phyloP scores from a whole-genome alignment of 2,329 filamentous ascomycete genomes.

The Scedosporium minutisporum region DNA sequence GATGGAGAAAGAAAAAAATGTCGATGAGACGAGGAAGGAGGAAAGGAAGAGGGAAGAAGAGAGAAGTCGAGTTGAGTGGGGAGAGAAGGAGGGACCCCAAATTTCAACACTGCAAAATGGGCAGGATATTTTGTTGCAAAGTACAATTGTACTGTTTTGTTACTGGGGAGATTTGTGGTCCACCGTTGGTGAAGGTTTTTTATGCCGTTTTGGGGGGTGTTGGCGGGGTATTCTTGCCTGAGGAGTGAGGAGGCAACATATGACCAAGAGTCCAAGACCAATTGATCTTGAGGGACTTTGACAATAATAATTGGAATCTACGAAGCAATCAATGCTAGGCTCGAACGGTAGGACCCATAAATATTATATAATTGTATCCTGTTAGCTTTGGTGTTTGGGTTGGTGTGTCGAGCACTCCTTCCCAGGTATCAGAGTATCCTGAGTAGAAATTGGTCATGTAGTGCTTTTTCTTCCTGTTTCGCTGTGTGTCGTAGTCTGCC shows the following conservation, averaged over 20 bases:
- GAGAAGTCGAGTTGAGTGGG: background rate
- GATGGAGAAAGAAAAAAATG: conserved; percentile 10
- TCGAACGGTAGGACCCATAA: too few relatives aligned
- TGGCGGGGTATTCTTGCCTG: background rate
- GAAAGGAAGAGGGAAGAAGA: background rate
- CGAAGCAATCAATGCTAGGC: too few relatives aligned
- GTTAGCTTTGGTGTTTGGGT: too few relatives aligned
- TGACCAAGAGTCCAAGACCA: background rate
- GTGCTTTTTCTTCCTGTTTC: too few relatives aligned
- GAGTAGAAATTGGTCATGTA: too few relatives aligned
- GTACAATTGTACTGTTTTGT: background rate
- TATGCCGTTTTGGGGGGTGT: background rate
- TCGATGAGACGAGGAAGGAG: background rate
- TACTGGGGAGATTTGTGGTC: background rate
- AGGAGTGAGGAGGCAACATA: background rate
- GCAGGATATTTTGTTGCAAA: background rate
- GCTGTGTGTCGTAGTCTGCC: too few relatives aligned
- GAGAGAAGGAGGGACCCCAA: background rate
- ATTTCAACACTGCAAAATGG: background rate
- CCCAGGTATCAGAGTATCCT: too few relatives aligned
- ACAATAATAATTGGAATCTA: too few relatives aligned
- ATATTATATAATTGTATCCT: too few relatives aligned
- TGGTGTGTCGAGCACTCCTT: too few relatives aligned
- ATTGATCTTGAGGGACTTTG: background rate
- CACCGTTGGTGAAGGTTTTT: background rate